Evolutionary conservation across 2,329 filamentous ascomycete species (phyloP), one percentile per base, ranked within the genome.

Genomic region (Verticillium nubilum): DNA sequence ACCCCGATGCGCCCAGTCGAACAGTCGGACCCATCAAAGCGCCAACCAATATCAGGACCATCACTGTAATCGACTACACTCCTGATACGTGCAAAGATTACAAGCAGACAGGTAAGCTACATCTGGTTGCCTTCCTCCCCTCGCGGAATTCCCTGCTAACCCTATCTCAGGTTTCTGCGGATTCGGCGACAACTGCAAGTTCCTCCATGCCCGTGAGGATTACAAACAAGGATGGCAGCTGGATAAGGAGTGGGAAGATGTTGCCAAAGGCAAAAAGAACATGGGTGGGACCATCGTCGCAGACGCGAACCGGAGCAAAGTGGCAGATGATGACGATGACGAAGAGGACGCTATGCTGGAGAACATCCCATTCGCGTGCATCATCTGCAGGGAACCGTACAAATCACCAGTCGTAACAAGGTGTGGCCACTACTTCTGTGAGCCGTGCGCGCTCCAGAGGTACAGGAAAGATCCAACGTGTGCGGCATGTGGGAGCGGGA

Each of bases 41-140:
- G 1, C 84, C 94, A 0, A 90, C 91, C 1, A 98, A 98, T 68
- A 88, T 99, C 59, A 87, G 95, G 57, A 96, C 90, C 2, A 89
- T 96, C 64, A 98, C 93, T 0, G 84, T 94, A 6, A 96, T 87
- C 31, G 95, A 99, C 70, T 98, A 91, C 70, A 89, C 90, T 0
- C 92, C 94, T 0, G 94, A 98, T 65, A 90, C 96, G 0, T 99
- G 95, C 76, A 98, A 98, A 73, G 95, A 98, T 70, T 95, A 91
- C 74, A 94, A 94, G 66, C 84, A 90, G 67, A 95, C 88, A 0
- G 89, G 89, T 1, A 23, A 23, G 42, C 19, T 88, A 23, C 7
- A 10, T n/a, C n/a, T 7, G 13, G 6, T 2, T 31, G 1, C 7
- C 42, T 10, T 23, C 42, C 7, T 23, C 10, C 12, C 7, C 42